Evolutionary conservation across 805 yeast genomes (phyloP), one percentile per base, ranked within the genome.

Genomic region (Kazachstania bromeliacearum): DNA sequence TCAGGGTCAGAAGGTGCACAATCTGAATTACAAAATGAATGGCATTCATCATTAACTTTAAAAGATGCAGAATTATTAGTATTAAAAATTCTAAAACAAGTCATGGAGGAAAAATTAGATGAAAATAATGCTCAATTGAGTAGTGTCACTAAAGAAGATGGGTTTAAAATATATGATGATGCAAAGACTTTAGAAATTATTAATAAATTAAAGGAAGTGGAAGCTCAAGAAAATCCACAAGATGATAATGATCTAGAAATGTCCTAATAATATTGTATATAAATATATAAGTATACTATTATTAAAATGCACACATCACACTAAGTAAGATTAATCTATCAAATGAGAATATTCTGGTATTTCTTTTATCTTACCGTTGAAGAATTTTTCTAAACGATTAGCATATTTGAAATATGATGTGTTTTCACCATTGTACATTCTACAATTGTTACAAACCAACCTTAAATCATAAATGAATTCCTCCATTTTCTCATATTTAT

Each of bases 1-100:
- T 84, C 96, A 2, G 99, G 99, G 15, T 83, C 95, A 12, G 99
- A 92, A 64, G 98, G 98, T 45, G 99, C 99, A 2, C 98, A 94
- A 64, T 81, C 96, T 2, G 99, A 92, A 62, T 70, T 92, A 55
- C 96, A 88, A 62, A 89, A 88, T 55, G 96, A 92, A 64, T 92
- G 92, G 65, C 97, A 89, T 64, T 80, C 80, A 47, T 84, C 95
- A 15, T 70, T 92, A 51, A 85, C 96, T 10, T 67, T 92, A 48
- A 76, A 78, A 47, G 98, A 94, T 59, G 98, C 97, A 7, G 97
- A 92, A 68, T 63, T 83, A 29, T 69, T 92, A 55, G 80, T 88
- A 5, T 71, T 92, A 55, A 88, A 87, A 66, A 83, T 85, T 38
- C 71, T 92, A 50, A 88, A 88, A 60, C 98, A 92, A 64, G 99